Evolutionary conservation across 2,329 filamentous ascomycete species (phyloP).

Genomic region (Colletotrichum sp.): DNA sequence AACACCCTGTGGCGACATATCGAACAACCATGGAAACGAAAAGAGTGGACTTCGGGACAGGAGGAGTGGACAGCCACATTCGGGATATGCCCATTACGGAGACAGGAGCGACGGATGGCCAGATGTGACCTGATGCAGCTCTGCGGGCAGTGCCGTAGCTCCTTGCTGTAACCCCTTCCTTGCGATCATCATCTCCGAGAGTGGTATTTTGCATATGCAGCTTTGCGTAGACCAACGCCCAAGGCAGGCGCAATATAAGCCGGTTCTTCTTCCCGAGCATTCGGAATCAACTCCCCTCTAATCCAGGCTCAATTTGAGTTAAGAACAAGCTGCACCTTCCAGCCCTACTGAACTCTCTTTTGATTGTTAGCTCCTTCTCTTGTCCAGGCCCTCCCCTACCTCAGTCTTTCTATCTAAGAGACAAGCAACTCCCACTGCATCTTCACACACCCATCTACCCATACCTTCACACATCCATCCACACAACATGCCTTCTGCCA

Average conservation of each 20-base stretch:
- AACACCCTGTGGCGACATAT: background rate
- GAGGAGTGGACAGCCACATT: background rate
- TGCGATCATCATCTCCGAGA: slow-evolving; percentile 11
- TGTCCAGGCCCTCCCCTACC: background rate
- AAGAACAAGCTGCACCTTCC: background rate
- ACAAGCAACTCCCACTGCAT: background rate
- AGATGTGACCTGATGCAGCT: slow-evolving; percentile 14
- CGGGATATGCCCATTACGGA: slow-evolving; percentile 6
- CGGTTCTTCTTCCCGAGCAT: background rate
- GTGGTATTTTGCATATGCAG: background rate
- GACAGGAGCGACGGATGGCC: background rate
- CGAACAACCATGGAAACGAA: background rate
- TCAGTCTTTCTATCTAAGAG: background rate
- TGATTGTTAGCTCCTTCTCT: background rate
- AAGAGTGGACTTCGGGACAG: background rate
- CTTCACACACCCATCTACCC: background rate
- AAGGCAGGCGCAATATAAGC: slow-evolving; percentile 8
- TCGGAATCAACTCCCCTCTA: background rate
- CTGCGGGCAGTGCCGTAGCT: background rate
- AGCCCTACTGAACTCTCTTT: slow-evolving; percentile 1
- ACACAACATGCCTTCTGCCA: slow-evolving; percentile 18
- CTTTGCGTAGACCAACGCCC: background rate
- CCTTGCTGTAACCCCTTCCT: background rate
- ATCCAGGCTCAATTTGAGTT: background rate
- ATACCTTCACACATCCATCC: background rate